These are phyloP conservation scores for Boletus smithii DNA, from an alignment of 1,284 basidiomycete species.

Conservation along the genomic window DNA sequence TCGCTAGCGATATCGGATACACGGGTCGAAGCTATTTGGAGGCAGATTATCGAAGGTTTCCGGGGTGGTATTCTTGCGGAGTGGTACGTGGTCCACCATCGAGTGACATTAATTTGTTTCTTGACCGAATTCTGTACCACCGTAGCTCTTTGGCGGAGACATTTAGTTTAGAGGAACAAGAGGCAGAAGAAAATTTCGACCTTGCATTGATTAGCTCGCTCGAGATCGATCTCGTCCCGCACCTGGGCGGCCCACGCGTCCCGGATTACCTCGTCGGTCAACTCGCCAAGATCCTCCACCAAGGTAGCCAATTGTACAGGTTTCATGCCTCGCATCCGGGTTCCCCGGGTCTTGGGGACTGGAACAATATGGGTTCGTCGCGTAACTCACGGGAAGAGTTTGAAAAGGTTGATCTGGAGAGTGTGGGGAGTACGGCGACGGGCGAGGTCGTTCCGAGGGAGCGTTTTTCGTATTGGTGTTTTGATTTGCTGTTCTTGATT, in stretches of 20 bases:
- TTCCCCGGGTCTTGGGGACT: constrained; percentile 15
- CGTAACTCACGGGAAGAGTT: constrained; percentile 30
- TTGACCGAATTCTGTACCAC: neutral
- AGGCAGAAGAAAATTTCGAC: constrained; percentile 86
- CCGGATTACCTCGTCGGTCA: constrained; percentile 71
- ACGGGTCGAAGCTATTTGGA: constrained; percentile 77
- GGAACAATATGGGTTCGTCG: constrained; percentile 7
- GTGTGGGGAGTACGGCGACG: constrained; percentile 59
- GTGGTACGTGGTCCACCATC: constrained; percentile 49
- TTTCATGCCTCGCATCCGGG: constrained; percentile 13
- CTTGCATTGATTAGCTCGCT: constrained; percentile 76
- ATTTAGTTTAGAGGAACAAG: constrained; percentile 61
- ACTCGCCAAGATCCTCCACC: constrained; percentile 70
- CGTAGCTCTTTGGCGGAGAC: constrained; percentile 51
- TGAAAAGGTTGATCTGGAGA: constrained; percentile 40
- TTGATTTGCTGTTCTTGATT: constrained; percentile 82
- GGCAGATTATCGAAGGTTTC: constrained; percentile 82
- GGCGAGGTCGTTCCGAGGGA: constrained; percentile 67
- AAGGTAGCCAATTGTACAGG: constrained; percentile 73
- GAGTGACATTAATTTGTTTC: neutral
- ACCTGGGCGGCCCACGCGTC: constrained; percentile 65
- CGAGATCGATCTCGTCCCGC: constrained; percentile 76
- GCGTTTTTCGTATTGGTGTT: constrained; percentile 90
- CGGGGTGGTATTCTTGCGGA: constrained; percentile 81
- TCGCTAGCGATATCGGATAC: constrained; percentile 53